Conservation (phyloP, 768 basidiomycete species). For the Boletus pseudopeckii region DNA sequence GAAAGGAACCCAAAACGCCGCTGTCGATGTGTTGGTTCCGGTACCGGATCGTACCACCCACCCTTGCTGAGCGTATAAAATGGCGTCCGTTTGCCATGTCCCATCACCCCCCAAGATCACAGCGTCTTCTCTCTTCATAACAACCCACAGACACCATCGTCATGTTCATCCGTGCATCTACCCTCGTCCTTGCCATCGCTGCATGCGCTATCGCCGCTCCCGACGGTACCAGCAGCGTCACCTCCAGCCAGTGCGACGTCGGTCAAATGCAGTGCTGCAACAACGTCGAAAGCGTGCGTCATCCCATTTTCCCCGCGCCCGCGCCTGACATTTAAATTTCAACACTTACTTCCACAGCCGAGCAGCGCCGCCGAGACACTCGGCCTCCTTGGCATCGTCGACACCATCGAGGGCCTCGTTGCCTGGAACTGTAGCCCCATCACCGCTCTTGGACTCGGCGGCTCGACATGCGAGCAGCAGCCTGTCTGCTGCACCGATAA, state of each 20-base stretch:
- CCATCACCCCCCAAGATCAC: background rate
- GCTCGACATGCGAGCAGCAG: background rate
- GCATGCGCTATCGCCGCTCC: conserved; percentile 8
- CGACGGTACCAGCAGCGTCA: background rate
- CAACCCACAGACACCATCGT: background rate
- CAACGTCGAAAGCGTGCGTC: background rate
- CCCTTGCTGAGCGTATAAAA: conserved; percentile 14
- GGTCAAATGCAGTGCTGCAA: conserved; percentile 13
- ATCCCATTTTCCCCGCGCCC: no score
- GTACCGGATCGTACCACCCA: conserved; percentile 8
- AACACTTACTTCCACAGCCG: background rate
- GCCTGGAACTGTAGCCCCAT: background rate
- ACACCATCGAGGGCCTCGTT: background rate
- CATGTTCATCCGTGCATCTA: conserved; percentile 15
- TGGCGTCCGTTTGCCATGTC: background rate
- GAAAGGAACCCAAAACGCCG: conserved; percentile 17
- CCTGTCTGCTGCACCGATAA: conserved; percentile 10
- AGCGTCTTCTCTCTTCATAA: background rate
- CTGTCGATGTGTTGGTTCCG: background rate
- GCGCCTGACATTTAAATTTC: background rate
- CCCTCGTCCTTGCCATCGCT: conserved; percentile 12
- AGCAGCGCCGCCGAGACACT: fast-evolving
- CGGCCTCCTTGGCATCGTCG: background rate
- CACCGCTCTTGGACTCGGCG: background rate
- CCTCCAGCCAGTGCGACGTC: conserved; percentile 11